phyloP scores from a whole-genome alignment of 495 filamentous ascomycete species.

The Hypoxylon trugodes region DNA sequence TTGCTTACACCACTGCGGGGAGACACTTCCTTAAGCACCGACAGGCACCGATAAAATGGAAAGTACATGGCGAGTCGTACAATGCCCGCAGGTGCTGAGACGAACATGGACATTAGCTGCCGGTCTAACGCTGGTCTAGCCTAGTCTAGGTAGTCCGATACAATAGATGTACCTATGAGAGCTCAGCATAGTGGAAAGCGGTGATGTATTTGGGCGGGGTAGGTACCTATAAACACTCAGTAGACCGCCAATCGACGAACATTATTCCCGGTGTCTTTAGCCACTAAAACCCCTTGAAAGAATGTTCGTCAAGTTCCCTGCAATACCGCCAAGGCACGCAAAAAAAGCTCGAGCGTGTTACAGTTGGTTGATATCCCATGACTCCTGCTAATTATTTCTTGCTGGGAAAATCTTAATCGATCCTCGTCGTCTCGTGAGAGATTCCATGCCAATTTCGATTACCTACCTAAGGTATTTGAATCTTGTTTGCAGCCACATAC shows the following conservation, averaged over 20 bases:
- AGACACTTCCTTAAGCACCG: background rate
- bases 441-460: slow-evolving; percentile 4
- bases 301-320: slow-evolving; percentile 12
- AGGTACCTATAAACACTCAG: background rate
- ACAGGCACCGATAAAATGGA: too few relatives aligned
- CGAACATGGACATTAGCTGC: background rate
- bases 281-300: slow-evolving; percentile 8
- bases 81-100: slow-evolving; percentile 1
- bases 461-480: too few relatives aligned
- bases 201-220: slow-evolving; percentile 31
- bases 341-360: slow-evolving; percentile 3
- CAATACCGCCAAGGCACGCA: background rate
- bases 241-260: slow-evolving; percentile 27
- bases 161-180: too few relatives aligned
- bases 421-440: slow-evolving; percentile 18
- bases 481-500: background rate
- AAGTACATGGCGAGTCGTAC: slow-evolving; percentile 9
- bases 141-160: too few relatives aligned
- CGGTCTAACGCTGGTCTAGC: background rate
- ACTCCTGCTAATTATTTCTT: slow-evolving; percentile 18
- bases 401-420: slow-evolving; percentile 16
- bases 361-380: background rate
- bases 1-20: slow-evolving; percentile 3
- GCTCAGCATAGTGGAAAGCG: too few relatives aligned
- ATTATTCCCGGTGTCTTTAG: slow-evolving; percentile 18